Conservation (phyloP, 1,139 yeast genomes). For the Taphrina wiesneri region DNA sequence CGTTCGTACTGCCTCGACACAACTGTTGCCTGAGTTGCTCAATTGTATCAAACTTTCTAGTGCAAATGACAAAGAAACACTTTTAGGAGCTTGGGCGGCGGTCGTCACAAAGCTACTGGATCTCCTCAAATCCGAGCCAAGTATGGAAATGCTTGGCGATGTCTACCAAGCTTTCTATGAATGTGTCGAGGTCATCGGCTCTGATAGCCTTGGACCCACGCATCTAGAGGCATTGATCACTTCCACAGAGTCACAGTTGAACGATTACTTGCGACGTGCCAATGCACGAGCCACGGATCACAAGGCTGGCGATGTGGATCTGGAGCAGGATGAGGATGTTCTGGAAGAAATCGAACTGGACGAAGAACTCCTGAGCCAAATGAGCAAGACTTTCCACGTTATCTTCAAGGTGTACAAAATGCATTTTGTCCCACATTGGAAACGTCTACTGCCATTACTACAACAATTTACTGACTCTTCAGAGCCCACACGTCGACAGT, state of each 20-base stretch:
- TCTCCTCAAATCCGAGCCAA: conserved; percentile 74
- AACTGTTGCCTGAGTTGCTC: conserved; percentile 75
- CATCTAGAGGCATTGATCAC: conserved; percentile 63
- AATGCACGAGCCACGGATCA: conserved; percentile 69
- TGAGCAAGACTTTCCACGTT: conserved; percentile 73
- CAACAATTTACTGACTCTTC: conserved; percentile 54
- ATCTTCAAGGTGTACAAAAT: conserved; percentile 66
- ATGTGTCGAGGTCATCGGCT: conserved; percentile 67
- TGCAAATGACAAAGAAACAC: conserved; percentile 52
- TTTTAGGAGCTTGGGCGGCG: conserved; percentile 67
- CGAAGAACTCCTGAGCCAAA: conserved; percentile 68
- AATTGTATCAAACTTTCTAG: conserved; percentile 66
- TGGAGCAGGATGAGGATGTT: conserved; percentile 68
- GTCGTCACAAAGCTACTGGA: conserved; percentile 68
- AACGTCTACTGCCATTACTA: conserved; percentile 47
- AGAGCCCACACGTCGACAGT: conserved; percentile 66
- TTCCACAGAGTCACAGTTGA: conserved; percentile 62
- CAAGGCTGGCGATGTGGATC: conserved; percentile 60
- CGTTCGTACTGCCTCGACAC: conserved; percentile 86
- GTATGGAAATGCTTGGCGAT: conserved; percentile 76
- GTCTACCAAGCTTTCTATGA: conserved; percentile 73
- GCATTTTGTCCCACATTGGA: conserved; percentile 66
- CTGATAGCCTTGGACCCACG: conserved; percentile 55
- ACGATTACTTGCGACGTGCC: conserved; percentile 70
- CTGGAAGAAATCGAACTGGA: conserved; percentile 74